phyloP scores from a whole-genome alignment of 345 rosid species.

The Pistacia vera region DNA sequence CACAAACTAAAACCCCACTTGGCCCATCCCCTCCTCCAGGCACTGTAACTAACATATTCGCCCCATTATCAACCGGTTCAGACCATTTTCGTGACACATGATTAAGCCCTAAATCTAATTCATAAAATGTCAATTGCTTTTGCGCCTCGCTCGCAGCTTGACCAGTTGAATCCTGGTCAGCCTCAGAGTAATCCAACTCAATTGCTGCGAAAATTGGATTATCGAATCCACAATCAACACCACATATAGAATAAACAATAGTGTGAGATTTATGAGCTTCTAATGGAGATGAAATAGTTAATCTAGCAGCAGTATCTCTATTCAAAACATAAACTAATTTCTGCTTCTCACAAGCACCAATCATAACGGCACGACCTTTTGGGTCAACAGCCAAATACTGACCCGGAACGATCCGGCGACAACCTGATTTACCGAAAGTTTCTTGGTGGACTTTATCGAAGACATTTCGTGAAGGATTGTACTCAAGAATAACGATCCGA shows the following conservation, averaged over 20 bases:
- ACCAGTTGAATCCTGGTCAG: constrained; percentile 91
- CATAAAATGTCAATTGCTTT: constrained; percentile 92
- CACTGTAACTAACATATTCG: constrained; percentile 93
- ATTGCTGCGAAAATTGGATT: constrained; percentile 92
- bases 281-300: constrained; percentile 93
- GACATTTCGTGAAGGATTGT: constrained; percentile 80
- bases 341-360: constrained; percentile 97
- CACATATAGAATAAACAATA: constrained; percentile 77
- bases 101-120: constrained; percentile 93
- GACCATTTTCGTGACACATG: constrained; percentile 99
- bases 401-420: constrained; percentile 92
- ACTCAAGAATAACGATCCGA: constrained; percentile 86
- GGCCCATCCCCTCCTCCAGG: constrained; percentile 99
- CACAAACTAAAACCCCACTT: constrained; percentile 93
- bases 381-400: constrained; percentile 94
- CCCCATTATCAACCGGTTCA: constrained; percentile 94
- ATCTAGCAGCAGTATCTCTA: constrained; percentile 91
- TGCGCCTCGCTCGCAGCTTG: constrained; percentile 90
- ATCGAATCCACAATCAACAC: constrained; percentile 96
- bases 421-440: constrained; percentile 96
- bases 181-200: constrained; percentile 96
- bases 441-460: constrained; percentile 94
- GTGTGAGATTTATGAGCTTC: constrained; percentile 98
- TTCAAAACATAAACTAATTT: constrained; percentile 93
- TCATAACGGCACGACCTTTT: constrained; percentile 93